Conservation (phyloP, 805 yeast species). For the Saturnispora sanitii region DNA sequence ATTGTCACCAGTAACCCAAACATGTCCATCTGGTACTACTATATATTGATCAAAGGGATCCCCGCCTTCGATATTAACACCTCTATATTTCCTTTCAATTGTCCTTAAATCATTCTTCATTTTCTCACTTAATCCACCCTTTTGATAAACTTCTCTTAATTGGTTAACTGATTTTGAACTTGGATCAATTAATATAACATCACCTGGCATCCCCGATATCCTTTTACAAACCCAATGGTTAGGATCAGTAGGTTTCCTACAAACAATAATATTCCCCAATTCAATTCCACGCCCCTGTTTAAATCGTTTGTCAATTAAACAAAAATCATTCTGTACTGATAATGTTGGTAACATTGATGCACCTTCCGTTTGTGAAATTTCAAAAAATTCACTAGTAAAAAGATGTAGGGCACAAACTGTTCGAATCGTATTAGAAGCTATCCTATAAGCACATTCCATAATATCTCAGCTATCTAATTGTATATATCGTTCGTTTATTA, state of each 20-base stretch:
- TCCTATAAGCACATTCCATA: slow-evolving; percentile 7
- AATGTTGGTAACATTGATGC: slow-evolving; percentile 94
- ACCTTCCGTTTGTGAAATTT: slow-evolving; percentile 59
- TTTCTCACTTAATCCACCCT: not conserved
- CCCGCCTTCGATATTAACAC: slow-evolving; percentile 16
- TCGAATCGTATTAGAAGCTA: slow-evolving; percentile 35
- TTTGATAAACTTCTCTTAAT: slow-evolving; percentile 8
- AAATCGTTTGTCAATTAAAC: slow-evolving; percentile 59
- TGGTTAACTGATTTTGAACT: slow-evolving; percentile 41
- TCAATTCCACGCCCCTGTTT: slow-evolving; percentile 54
- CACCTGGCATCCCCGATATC: slow-evolving; percentile 95
- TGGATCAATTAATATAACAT: slow-evolving; percentile 73
- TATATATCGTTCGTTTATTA: too few species aligned
- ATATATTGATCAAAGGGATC: slow-evolving; percentile 42
- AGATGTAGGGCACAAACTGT: slow-evolving; percentile 62
- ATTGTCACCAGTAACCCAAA: slow-evolving; percentile 97
- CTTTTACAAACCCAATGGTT: slow-evolving; percentile 82
- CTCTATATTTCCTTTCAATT: slow-evolving; percentile 3
- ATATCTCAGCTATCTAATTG: not conserved
- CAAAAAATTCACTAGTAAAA: slow-evolving; percentile 18
- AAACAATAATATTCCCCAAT: slow-evolving; percentile 84
- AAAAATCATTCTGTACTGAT: slow-evolving; percentile 64
- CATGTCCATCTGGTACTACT: slow-evolving; percentile 85
- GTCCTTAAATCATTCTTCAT: slow-evolving; percentile 2
- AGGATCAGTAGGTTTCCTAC: slow-evolving; percentile 84